Base-by-base conservation (phyloP, 768 basidiomycete genomes). In the Trametes cubensis region DNA sequence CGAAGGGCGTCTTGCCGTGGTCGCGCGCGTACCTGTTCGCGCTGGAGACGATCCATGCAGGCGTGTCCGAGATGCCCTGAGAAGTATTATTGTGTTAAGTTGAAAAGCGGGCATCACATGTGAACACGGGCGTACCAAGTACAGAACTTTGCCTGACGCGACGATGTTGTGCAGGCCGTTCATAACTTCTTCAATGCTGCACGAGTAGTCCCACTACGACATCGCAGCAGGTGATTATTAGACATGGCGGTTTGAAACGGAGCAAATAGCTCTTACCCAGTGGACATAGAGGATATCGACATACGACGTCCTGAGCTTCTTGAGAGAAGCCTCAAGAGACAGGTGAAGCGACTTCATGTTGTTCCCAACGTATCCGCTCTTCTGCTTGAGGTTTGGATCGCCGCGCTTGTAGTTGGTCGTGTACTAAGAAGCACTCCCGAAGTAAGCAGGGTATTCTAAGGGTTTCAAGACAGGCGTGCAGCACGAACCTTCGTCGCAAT, bases 221-320 rank as follows among this genome's bases (percentile, higher is more conserved):
- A 11, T 40, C 14, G 5, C n/a, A 28, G 15, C 11, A 44, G 6
- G 23, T 26, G 15, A 40, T 14, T 23, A 26, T 34, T 4, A 10
- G 17, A 40, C 25, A 42, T 25, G 6, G 7, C 28, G 7, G 28
- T 28, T 28, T 28, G 28, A 28, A 28, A 28, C 28, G 4, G 28
- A 28, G 28, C 28, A 28, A 5, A n/a, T 17, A 20, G 8, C 10
- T 6, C 63, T 46, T 39, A 65, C 63, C 70, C 74, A 75, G 65
- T 85, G 84, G 6, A 85, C 66, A 61, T 86, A 85, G 30, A 85
- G 69, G 51, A 86, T 77, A 65, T 86, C 84, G 66, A 86, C 78
- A 66, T 82, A 88, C n/a, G 79, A 74, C 0, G 85, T 87, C 46
- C 83, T 73, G 20, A 89, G 76, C 62, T 85, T 86, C 63, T 75